Conservation (phyloP, 1,284 basidiomycete genomes). For the Marasmius fiardii region DNA sequence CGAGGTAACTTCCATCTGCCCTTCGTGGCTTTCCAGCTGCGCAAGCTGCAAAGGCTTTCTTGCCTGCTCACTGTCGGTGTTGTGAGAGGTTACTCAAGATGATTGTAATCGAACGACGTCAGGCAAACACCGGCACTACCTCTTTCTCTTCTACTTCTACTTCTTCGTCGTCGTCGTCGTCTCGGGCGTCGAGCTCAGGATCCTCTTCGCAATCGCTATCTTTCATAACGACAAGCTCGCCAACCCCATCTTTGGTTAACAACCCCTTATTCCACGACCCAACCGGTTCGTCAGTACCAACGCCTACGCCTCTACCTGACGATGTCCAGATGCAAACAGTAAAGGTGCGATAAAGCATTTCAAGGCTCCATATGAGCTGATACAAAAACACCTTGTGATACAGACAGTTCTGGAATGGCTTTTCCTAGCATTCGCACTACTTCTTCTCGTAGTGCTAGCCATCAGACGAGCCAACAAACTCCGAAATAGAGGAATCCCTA, state of each 20-base stretch:
- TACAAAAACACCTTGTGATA: too few relatives aligned
- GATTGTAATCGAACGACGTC: neutral
- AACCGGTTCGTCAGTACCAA: neutral
- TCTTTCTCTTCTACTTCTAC: neutral
- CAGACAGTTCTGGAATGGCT: constrained; percentile 28
- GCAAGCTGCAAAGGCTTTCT: neutral
- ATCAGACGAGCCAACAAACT: constrained; percentile 20
- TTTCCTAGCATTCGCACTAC: constrained; percentile 21
- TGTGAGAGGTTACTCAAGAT: neutral
- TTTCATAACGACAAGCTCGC: neutral
- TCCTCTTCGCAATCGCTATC: neutral
- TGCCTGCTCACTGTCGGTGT: neutral
- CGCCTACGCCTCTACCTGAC: neutral
- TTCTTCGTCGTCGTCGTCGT: neutral
- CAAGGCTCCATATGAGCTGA: too few relatives aligned
- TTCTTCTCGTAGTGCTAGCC: constrained; percentile 21
- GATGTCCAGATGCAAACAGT: neutral
- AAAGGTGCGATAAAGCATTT: too few relatives aligned
- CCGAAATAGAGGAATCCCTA: constrained; percentile 5
- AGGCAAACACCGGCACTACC: too few relatives aligned
- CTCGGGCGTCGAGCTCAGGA: neutral
- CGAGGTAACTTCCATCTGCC: neutral
- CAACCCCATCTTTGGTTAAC: neutral
- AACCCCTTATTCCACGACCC: neutral
- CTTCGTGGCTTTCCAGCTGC: neutral